These are phyloP conservation scores for Cyberlindnera xishuangbannaensis DNA, from an alignment of 805 yeast genomes.

Conservation along the genomic window DNA sequence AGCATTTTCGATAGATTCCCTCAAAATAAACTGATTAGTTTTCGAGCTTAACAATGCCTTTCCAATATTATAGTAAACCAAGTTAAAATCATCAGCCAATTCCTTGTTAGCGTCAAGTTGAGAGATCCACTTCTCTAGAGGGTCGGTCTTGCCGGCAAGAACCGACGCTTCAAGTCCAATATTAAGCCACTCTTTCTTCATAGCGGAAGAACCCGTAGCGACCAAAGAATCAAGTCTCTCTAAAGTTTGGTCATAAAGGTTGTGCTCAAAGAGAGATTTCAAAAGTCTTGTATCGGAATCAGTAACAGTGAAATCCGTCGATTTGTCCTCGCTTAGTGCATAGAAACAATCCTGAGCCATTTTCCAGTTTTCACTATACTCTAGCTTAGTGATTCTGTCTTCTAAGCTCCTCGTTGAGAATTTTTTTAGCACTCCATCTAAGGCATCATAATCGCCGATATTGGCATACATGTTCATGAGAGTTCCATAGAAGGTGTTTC, in stretches of 20 bases:
- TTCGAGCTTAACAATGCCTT: constrained; percentile 44
- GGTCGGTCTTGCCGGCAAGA: constrained; percentile 47
- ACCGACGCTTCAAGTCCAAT: constrained; percentile 76
- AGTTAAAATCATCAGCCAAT: constrained; percentile 44
- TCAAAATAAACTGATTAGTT: constrained; percentile 30
- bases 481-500: constrained; percentile 36
- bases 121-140: constrained; percentile 53
- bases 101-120: constrained; percentile 39
- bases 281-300: constrained; percentile 48
- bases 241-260: constrained; percentile 53
- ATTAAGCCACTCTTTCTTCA: constrained; percentile 45
- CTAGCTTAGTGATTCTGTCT: constrained; percentile 77
- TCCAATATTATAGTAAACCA: constrained; percentile 61
- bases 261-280: constrained; percentile 70
- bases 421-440: constrained; percentile 76
- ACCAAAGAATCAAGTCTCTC: constrained; percentile 18
- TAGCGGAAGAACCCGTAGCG: not conserved
- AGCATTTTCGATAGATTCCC: constrained; percentile 41
- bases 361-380: constrained; percentile 81
- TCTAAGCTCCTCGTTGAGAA: constrained; percentile 63
- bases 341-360: constrained; percentile 82
- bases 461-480: constrained; percentile 81
- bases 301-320: constrained; percentile 23
- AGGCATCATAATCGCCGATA: constrained; percentile 83
- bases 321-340: constrained; percentile 43